Evolutionary conservation across 495 filamentous ascomycete genomes (phyloP).

Genomic region (Penicillium malachiteum): DNA sequence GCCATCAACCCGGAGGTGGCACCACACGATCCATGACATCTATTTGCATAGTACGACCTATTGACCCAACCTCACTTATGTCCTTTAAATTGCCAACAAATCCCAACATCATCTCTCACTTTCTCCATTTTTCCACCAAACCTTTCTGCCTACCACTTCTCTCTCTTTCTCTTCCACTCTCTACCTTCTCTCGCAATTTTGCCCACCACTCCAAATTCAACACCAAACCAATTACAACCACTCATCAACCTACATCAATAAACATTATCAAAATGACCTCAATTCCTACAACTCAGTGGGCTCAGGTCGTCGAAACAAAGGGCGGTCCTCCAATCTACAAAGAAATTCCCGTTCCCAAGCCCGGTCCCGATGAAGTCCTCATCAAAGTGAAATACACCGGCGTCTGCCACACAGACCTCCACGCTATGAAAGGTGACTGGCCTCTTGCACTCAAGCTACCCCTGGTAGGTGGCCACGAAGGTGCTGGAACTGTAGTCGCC

Average conservation of each 20-base stretch:
- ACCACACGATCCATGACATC: slow-evolving; percentile 4
- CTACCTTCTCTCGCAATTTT: not conserved
- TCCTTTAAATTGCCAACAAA: not conserved
- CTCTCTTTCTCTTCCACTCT: not conserved
- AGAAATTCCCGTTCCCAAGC: slow-evolving; percentile 71
- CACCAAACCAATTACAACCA: not conserved
- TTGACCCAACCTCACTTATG: too few species aligned
- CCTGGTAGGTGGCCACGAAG: slow-evolving; percentile 85
- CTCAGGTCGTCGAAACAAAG: slow-evolving; percentile 75
- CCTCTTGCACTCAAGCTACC: slow-evolving; percentile 75
- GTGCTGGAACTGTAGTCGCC: slow-evolving; percentile 78
- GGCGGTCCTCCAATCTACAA: slow-evolving; percentile 77
- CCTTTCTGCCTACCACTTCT: not conserved
- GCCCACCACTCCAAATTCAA: not conserved
- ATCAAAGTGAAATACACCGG: slow-evolving; percentile 87
- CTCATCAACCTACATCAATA: not conserved
- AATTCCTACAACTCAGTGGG: slow-evolving; percentile 77
- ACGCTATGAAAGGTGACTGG: slow-evolving; percentile 86
- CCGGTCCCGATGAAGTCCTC: slow-evolving; percentile 81
- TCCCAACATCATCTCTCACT: not conserved
- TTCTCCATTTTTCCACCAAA: not conserved
- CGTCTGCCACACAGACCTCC: slow-evolving; percentile 85
- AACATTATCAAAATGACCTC: slow-evolving; percentile 16
- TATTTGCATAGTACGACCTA: not conserved
- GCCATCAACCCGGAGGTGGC: not conserved